Base-by-base conservation (phyloP, 106 monocot species). In the Triglochin maritima region DNA sequence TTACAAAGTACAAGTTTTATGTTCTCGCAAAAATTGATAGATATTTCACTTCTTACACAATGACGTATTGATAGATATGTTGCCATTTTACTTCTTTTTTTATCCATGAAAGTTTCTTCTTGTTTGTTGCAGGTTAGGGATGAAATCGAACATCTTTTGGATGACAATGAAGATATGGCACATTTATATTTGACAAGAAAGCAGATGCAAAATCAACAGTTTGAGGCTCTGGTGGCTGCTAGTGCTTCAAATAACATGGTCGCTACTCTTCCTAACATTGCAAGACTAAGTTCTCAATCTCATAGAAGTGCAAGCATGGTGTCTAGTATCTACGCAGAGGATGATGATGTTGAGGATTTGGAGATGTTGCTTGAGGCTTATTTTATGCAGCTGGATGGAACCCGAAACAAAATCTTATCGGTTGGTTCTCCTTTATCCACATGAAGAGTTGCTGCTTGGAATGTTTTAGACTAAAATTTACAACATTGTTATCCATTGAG, bases 351-450 rank as follows among this genome's bases (percentile, higher is more conserved):
- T 58, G 94, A 94, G 77, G 94, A 94, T 76, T 69, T 94, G 56
- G 94, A 94, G 71, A 94, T 94, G 89, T 66, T 94, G 69, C 81
- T 94, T 46, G 94, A 94, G 76, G 89, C 89, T 47, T 94, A 87
- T 72, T 94, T 94, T 69, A 94, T 87, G 87, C 90, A 94, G 69
- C 63, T 94, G 57, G 94, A 94, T 75, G 90, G 87, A 4, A 90
- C 76, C 49, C 89, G 94, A 42, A 90, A 87, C 74, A 86, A 84
- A 79, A 91, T 98, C 29, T 71, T 98, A 56, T 88, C 91, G 80
- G 96, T 98, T 60, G 74, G 91, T 84, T 4, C 11, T 64, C 51
- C 17, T 44, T 48, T 17, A 8, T 52, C 11, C 11, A 52, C 11
- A 52, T 1, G 52, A 52, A 8, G 0, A 52, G 52, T 52, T 8